These are phyloP conservation scores for Fistulinella staudtii DNA, from an alignment of 1,284 basidiomycete genomes.

Conservation along the genomic window DNA sequence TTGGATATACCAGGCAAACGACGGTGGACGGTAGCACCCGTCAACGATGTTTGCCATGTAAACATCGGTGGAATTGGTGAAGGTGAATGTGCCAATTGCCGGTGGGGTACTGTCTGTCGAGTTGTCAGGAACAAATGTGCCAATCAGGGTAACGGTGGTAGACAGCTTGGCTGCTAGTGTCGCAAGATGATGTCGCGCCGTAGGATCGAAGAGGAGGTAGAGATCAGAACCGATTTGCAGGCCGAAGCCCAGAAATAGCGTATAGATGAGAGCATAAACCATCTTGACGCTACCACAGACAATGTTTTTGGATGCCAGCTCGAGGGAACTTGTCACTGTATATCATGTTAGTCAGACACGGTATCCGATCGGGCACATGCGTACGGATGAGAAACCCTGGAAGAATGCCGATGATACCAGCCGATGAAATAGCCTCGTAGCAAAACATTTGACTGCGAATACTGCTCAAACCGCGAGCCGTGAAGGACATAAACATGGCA, in stretches of 20 bases:
- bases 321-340: constrained; percentile 79
- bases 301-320: constrained; percentile 85
- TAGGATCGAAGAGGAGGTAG: constrained; percentile 72
- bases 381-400: constrained; percentile 80
- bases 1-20: constrained; percentile 74
- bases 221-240: constrained; percentile 86
- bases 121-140: constrained; percentile 67
- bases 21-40: constrained; percentile 67
- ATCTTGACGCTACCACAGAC: constrained; percentile 86
- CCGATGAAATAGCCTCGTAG: constrained; percentile 82
- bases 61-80: constrained; percentile 51
- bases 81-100: constrained; percentile 67
- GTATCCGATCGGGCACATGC: constrained; percentile 29
- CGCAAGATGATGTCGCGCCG: constrained; percentile 51
- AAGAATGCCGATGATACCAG: constrained; percentile 77
- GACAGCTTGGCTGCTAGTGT: constrained; percentile 48
- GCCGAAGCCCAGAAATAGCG: constrained; percentile 86
- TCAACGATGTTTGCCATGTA: constrained; percentile 46
- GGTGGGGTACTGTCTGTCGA: constrained; percentile 48
- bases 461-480: constrained; percentile 73
- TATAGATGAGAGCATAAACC: constrained; percentile 88
- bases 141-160: constrained; percentile 52
- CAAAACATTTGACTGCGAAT: constrained; percentile 75
- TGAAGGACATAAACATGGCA: constrained; percentile 77
- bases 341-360: constrained; percentile 11